Evolutionary conservation across 1,284 basidiomycete species (phyloP).

Genomic region (Moesziomyces sp.): DNA sequence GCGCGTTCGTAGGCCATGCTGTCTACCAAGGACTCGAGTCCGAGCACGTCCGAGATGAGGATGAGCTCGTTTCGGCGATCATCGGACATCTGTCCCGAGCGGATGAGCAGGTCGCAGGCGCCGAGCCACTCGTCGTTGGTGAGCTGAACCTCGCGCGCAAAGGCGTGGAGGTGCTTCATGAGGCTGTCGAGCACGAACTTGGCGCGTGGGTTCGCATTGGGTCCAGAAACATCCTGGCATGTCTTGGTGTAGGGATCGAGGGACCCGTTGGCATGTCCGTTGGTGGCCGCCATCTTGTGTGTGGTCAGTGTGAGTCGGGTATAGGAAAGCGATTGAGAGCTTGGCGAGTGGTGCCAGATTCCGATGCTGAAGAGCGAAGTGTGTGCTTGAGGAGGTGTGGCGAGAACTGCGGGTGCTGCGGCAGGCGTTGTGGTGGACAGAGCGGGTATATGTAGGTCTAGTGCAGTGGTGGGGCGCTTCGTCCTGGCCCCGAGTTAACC

Average conservation of each 20-base stretch:
- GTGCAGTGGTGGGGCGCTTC: too few species aligned
- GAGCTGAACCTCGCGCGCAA: conserved; percentile 67
- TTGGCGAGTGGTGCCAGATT: neutral
- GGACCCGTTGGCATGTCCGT: conserved; percentile 1
- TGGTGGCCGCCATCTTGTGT: conserved; percentile 24
- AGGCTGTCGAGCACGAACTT: conserved; percentile 67
- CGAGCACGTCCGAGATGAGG: conserved; percentile 68
- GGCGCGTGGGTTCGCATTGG: conserved; percentile 65
- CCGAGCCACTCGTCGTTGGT: conserved; percentile 68
- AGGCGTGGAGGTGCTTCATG: conserved; percentile 66
- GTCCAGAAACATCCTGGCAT: conserved; percentile 39
- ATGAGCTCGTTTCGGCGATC: conserved; percentile 69
- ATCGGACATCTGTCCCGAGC: conserved; percentile 67
- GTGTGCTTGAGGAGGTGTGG: too few species aligned
- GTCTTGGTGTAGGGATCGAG: conserved; percentile 40
- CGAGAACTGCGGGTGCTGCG: too few species aligned
- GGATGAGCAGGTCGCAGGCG: conserved; percentile 67
- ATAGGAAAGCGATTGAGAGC: neutral
- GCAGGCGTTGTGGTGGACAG: too few species aligned
- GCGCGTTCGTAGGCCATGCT: conserved; percentile 36
- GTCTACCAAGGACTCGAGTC: conserved; percentile 68
- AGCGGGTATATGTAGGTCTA: too few species aligned
- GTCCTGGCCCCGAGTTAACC: too few species aligned
- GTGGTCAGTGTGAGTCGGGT: neutral
- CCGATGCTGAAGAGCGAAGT: too few species aligned